These are phyloP conservation scores for Dipodascus geniculatus DNA, from an alignment of 805 yeast genomes.

Conservation along the genomic window DNA sequence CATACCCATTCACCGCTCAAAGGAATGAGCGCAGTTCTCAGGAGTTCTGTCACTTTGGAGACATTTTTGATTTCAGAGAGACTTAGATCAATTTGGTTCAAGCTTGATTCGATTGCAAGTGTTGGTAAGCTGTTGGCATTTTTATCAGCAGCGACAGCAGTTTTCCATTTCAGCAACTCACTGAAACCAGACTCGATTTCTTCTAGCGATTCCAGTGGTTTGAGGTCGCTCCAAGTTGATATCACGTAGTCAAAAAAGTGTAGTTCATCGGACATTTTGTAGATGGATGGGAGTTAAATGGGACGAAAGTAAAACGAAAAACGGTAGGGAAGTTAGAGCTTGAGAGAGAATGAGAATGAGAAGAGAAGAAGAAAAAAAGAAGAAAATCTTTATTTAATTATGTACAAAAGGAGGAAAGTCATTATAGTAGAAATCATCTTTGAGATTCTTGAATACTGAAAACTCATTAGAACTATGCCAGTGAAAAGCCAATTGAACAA, in stretches of 20 bases:
- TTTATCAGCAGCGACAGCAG: not conserved
- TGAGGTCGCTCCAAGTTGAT: not conserved
- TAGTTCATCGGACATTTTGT: not conserved
- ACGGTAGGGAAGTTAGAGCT: no score
- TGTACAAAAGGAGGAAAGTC: not conserved
- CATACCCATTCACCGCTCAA: not conserved
- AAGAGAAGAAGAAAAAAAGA: no score
- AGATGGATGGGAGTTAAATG: not conserved
- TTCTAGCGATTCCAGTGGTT: not conserved
- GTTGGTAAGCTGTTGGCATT: not conserved
- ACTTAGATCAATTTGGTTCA: not conserved
- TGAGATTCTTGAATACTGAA: constrained; percentile 14
- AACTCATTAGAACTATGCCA: not conserved
- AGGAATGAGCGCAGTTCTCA: not conserved
- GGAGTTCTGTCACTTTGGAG: not conserved
- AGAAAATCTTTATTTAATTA: not conserved
- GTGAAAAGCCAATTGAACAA: not conserved
- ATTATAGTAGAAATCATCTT: constrained; percentile 2
- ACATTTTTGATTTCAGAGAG: not conserved
- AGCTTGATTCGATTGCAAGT: not conserved
- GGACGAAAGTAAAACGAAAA: not conserved
- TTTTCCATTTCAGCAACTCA: not conserved
- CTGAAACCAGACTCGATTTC: not conserved
- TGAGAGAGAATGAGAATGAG: not conserved
- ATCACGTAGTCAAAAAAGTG: not conserved